Percentiles rank a stretch among this genome's conserved stretches.
Evolutionary conservation across 495 filamentous ascomycete genomes (phyloP).

Genomic region (Pyrenopolyporus hunteri): DNA sequence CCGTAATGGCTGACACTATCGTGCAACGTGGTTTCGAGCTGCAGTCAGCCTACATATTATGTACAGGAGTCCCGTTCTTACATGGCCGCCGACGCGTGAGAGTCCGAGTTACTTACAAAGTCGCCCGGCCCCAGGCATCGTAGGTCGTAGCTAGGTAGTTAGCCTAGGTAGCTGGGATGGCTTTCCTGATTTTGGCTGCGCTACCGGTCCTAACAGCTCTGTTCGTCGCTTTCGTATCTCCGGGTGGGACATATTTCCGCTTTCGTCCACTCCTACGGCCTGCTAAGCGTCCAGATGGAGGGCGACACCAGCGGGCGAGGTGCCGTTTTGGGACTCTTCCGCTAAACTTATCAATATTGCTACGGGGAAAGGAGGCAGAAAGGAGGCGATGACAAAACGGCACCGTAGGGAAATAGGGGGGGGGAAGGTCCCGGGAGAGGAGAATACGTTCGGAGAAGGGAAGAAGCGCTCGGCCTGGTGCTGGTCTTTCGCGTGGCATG

Average conservation of each 20-base stretch:
- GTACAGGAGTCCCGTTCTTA: slow-evolving; percentile 33
- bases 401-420: too few species aligned
- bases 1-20: slow-evolving; percentile 29
- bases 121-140: too few species aligned
- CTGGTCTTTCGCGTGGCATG: slow-evolving; percentile 22
- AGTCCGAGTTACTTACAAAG: too few species aligned
- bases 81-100: too few species aligned
- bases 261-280: slow-evolving; percentile 10
- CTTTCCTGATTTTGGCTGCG: background rate
- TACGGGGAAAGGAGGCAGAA: background rate
- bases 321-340: slow-evolving; percentile 15
- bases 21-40: slow-evolving; percentile 35
- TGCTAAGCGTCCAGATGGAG: background rate
- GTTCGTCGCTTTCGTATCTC: slow-evolving; percentile 21
- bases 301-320: slow-evolving; percentile 17
- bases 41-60: slow-evolving; percentile 35
- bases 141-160: background rate
- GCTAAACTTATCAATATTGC: slow-evolving; percentile 10
- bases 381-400: background rate
- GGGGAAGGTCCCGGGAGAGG: background rate
- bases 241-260: slow-evolving; percentile 20
- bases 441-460: background rate
- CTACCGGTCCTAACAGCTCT: slow-evolving; percentile 11
- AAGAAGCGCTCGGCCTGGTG: background rate
- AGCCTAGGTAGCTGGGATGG: background rate